Conservation (phyloP, 805 yeast species). For the Starmerella bacillaris region DNA sequence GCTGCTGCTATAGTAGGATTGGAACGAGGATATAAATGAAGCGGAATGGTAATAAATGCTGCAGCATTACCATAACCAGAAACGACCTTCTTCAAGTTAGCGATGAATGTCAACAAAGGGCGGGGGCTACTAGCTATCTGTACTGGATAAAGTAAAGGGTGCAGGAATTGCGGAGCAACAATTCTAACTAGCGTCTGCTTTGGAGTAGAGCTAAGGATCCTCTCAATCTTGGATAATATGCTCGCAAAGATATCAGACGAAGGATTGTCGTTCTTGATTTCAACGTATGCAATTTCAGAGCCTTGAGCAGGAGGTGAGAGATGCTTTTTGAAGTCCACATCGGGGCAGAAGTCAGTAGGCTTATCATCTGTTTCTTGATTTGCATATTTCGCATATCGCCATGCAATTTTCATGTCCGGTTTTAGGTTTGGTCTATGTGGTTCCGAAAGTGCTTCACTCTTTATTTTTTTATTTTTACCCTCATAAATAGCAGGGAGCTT, state of each 20-base stretch:
- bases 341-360: constrained; percentile 17
- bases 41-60: constrained; percentile 38
- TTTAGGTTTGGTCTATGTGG: constrained; percentile 38
- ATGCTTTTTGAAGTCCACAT: constrained; percentile 10
- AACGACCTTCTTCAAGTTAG: constrained; percentile 34
- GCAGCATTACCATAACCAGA: constrained; percentile 35
- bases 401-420: constrained; percentile 54
- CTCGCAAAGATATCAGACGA: too few species aligned
- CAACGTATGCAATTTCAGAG: constrained; percentile 12
- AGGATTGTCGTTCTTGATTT: background rate
- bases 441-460: constrained; percentile 27
- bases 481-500: constrained; percentile 23
- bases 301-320: constrained; percentile 13
- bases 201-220: constrained; percentile 22
- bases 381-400: constrained; percentile 58
- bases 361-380: constrained; percentile 9
- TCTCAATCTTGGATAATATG: constrained; percentile 27
- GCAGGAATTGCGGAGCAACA: constrained; percentile 56
- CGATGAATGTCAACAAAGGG: constrained; percentile 42
- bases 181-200: constrained; percentile 38
- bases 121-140: constrained; percentile 26
- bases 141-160: constrained; percentile 46
- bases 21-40: constrained; percentile 46
- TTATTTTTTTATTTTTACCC: too few species aligned
- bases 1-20: constrained; percentile 31